phyloP scores from a whole-genome alignment of 2,329 filamentous ascomycete species.

The Trichoderma sp. region DNA sequence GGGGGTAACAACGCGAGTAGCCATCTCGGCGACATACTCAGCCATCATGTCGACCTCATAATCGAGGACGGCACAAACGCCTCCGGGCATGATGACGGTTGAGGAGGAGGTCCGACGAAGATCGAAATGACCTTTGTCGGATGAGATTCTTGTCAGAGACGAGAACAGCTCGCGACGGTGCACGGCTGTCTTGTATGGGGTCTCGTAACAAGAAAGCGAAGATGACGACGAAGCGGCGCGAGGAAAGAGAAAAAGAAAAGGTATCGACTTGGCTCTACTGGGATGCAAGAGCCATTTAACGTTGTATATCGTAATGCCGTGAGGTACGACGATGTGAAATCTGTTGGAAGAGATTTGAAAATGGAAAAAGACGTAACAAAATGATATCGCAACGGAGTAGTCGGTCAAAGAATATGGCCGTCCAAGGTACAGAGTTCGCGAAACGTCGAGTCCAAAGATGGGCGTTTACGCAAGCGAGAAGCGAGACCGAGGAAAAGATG shows the following conservation, averaged over 20 bases:
- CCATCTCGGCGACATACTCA: conserved; percentile 90
- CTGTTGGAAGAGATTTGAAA: background rate
- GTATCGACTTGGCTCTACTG: conserved; percentile 25
- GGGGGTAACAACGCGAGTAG: conserved; percentile 57
- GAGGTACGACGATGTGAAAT: conserved; percentile 22
- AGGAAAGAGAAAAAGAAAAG: conserved; percentile 15
- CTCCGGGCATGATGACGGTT: conserved; percentile 63
- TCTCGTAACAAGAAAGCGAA: conserved; percentile 15
- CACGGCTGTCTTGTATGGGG: conserved; percentile 10
- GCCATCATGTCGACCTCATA: conserved; percentile 97
- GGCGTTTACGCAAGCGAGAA: conserved; percentile 8
- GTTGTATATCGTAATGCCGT: conserved; percentile 23
- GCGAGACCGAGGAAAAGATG: conserved; percentile 5
- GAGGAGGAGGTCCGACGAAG: conserved; percentile 37
- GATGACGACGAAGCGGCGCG: conserved; percentile 18
- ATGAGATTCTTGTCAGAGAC: conserved; percentile 22
- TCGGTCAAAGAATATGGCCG: conserved; percentile 13
- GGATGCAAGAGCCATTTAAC: conserved; percentile 35
- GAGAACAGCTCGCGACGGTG: background rate
- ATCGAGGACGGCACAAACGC: conserved; percentile 89
- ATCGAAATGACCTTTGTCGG: conserved; percentile 41
- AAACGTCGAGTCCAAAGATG: conserved; percentile 6
- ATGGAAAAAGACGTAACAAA: conserved; percentile 5
- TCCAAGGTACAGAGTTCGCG: conserved; percentile 14
- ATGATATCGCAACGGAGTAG: conserved; percentile 21